Evolutionary conservation across 768 basidiomycete species (phyloP), one percentile per base, ranked within the genome.

Genomic region (Boletus reticulatus): DNA sequence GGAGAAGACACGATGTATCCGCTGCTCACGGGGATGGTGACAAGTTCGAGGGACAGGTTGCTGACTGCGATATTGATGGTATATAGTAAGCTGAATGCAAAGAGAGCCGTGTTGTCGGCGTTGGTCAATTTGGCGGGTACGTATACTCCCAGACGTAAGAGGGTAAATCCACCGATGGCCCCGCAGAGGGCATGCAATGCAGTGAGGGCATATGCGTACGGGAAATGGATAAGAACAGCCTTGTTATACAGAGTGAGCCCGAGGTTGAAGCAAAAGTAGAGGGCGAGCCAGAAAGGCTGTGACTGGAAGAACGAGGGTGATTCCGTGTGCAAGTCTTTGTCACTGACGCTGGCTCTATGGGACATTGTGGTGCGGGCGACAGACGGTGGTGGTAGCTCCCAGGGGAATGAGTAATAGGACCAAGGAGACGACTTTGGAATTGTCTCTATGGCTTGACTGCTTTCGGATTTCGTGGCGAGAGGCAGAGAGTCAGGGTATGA

Each of bases 221-320:
- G 97, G 67, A 98, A 98, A 53, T 81, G 84, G 50, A 91, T 86
- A 58, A 99, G 84, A 17, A 98, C 86, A 37, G 84, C 80, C 73
- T 99, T 99, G 81, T 99, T 99, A 74, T 92, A 97, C 43, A 99
- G 76, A 9, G 96, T 98, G 60, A 99, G 82, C 12, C 84, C 81
- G 29, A 98, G 85, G 72, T 98, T 98, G 80, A 95, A 89, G 57
- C 76, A 70, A 67, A 99, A 98, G 76, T 97, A 98, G 57, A 92
- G 76, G 5, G 71, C 62, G 17, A 98, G 81, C 92, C 92, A 94
- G 50, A 78, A 75, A 2, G 71, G 61, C 22, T 72, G 66, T 4
- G 73, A 75, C 4, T 63, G 59, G 50, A 57, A 62, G 54, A 70
- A 67, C 3, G 62, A 56, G 29, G 57, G 52, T 0, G 62, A 38